Evolutionary conservation across 2,329 filamentous ascomycete species (phyloP).

Genomic region (Orbilia oligospora): DNA sequence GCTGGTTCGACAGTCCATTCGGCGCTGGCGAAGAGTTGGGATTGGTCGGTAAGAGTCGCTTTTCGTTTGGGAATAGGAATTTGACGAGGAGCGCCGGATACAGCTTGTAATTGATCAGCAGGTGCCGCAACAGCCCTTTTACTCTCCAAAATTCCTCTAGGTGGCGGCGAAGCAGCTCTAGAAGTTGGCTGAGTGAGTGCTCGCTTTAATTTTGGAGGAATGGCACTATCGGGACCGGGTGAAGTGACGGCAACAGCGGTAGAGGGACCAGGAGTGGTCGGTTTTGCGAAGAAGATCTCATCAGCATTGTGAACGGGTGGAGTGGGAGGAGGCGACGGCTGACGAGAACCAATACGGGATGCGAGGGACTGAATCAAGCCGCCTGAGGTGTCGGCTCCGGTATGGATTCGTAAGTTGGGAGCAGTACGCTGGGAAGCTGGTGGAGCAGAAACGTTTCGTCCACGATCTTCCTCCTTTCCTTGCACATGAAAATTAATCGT

Average conservation of each 20-base stretch:
- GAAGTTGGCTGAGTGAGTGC: slow-evolving; percentile 64
- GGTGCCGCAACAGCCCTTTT: slow-evolving; percentile 49
- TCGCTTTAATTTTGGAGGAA: slow-evolving; percentile 53
- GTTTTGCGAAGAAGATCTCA: slow-evolving; percentile 50
- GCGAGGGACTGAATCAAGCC: slow-evolving; percentile 61
- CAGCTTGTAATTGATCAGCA: slow-evolving; percentile 52
- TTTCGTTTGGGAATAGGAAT: slow-evolving; percentile 65
- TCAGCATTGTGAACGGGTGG: slow-evolving; percentile 70
- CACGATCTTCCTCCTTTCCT: slow-evolving; percentile 65
- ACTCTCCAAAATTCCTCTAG: slow-evolving; percentile 60
- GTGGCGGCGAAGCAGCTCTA: slow-evolving; percentile 63
- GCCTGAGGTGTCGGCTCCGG: slow-evolving; percentile 63
- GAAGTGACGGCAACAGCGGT: not conserved
- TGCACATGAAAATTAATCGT: slow-evolving; percentile 88
- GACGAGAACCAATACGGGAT: slow-evolving; percentile 63
- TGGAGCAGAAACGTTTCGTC: slow-evolving; percentile 68
- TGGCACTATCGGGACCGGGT: slow-evolving; percentile 27
- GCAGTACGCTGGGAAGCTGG: slow-evolving; percentile 66
- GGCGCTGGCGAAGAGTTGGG: slow-evolving; percentile 79
- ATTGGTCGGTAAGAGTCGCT: slow-evolving; percentile 74
- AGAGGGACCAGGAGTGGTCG: slow-evolving; percentile 26
- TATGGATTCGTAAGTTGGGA: slow-evolving; percentile 62
- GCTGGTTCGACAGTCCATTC: slow-evolving; percentile 87
- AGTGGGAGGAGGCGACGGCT: slow-evolving; percentile 71
- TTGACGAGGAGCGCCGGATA: slow-evolving; percentile 58